Base-by-base conservation (phyloP, 2,329 filamentous ascomycete species). In the Colletotrichum filicis region DNA sequence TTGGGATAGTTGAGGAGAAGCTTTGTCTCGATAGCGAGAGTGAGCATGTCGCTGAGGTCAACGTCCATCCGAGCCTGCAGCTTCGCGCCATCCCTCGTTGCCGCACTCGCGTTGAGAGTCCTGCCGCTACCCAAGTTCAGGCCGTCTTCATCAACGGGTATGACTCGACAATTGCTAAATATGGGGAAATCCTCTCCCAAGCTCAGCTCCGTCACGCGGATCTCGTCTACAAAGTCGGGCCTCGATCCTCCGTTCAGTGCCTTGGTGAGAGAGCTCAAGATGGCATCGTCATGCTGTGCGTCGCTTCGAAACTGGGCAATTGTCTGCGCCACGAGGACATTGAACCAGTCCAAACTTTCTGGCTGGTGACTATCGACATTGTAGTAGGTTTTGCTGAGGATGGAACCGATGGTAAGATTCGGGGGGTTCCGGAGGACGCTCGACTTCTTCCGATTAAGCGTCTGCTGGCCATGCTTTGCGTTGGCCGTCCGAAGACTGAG, bases 321-420 rank as follows among this genome's bases (percentile, higher is more conserved):
- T 0, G 97, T 98, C 84, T 99, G 97, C 2, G 95, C 97, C 64
- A 98, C 92, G 68, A 99, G 87, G 30, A 99, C 97, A 80, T 99
- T 99, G 88, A 99, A 98, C 97, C 97, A 99, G 83, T 99, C 97
- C 74, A 99, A 84, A 71, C 94, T 97, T 83, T 99, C 97, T 1
- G 97, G 97, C 82, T 98, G 97, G 82, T 99, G 97, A 73, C 94
- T 95, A 77, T 97, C 90, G 56, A 97, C 94, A 80, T 97, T 98
- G 85, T 99, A 99, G 83, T 98, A 99, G 26, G 97, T 98, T 85
- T 99, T 99, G 77, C 92, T 93, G 30, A 99, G 88, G 74, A 99
- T 98, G 11, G 95, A 97, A 63, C 93, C 93, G n/a, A 97, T 97
- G 5, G 95, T 97, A 22, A 97, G 90, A 4, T 90, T 90, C 1